Conservation (phyloP, 2,329 filamentous ascomycete genomes). For the Bipolaris victoriae region DNA sequence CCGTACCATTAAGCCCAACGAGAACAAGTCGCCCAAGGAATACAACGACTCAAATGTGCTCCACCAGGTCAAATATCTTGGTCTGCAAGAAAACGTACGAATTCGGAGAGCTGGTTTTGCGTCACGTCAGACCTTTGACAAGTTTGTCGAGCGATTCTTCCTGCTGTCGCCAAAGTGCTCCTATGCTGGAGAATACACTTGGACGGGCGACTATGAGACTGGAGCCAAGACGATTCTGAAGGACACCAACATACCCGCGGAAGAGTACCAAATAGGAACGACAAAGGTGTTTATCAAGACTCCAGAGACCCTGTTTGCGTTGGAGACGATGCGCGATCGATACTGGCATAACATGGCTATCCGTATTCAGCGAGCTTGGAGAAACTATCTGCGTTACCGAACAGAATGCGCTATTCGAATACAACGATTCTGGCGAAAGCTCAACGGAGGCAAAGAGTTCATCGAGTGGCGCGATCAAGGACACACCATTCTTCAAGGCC, state of each 20-base stretch:
- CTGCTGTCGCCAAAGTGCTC: slow-evolving; percentile 91
- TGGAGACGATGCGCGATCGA: slow-evolving; percentile 96
- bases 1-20: slow-evolving; percentile 98
- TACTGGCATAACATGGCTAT: slow-evolving; percentile 99
- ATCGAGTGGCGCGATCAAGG: slow-evolving; percentile 87
- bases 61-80: slow-evolving; percentile 98
- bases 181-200: slow-evolving; percentile 96
- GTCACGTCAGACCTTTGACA: slow-evolving; percentile 95
- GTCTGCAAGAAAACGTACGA: slow-evolving; percentile 98
- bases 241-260: slow-evolving; percentile 91
- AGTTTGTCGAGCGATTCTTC: slow-evolving; percentile 97
- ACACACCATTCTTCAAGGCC: slow-evolving; percentile 77
- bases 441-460: slow-evolving; percentile 87
- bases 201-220: slow-evolving; percentile 85
- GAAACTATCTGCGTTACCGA: slow-evolving; percentile 91
- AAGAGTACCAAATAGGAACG: slow-evolving; percentile 97
- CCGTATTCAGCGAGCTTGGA: slow-evolving; percentile 95
- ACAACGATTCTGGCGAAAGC: slow-evolving; percentile 93
- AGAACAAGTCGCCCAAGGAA: slow-evolving; percentile 94
- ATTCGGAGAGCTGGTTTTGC: slow-evolving; percentile 96
- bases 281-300: slow-evolving; percentile 99
- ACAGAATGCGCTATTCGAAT: slow-evolving; percentile 92
- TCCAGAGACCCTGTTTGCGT: slow-evolving; percentile 91
- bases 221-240: slow-evolving; percentile 92
- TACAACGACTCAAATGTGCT: slow-evolving; percentile 92